A percentile compares a stretch with the other conserved stretches of the same genome.
These are phyloP conservation scores for Albugo candida DNA, from an alignment of 352 stramenopile genomes.

Conservation along the genomic window DNA sequence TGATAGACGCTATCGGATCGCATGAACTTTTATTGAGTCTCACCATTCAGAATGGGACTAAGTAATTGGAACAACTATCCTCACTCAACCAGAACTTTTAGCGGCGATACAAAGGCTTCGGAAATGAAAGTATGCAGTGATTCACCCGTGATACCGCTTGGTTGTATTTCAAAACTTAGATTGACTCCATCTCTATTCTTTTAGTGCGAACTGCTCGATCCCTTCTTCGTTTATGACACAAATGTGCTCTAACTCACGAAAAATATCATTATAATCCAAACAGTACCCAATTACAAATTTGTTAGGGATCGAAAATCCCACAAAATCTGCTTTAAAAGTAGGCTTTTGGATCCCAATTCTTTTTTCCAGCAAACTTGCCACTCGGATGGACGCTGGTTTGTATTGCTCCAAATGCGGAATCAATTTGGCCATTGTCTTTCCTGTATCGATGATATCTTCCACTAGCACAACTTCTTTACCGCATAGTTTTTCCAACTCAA, in stretches of 20 bases:
- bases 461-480: slow-evolving; percentile 87
- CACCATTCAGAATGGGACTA: too few relatives aligned
- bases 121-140: too few relatives aligned
- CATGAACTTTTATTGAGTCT: too few relatives aligned
- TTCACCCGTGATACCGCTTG: too few relatives aligned
- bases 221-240: slow-evolving; percentile 86
- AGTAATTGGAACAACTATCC: too few relatives aligned
- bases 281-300: slow-evolving; percentile 92
- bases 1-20: too few relatives aligned
- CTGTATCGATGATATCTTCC: slow-evolving; percentile 97
- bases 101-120: too few relatives aligned
- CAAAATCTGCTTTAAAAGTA: slow-evolving; percentile 87
- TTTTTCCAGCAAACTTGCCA: slow-evolving; percentile 89
- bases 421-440: slow-evolving; percentile 84
- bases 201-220: slow-evolving; percentile 28
- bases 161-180: too few relatives aligned
- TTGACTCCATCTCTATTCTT: too few relatives aligned
- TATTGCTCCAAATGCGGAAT: slow-evolving; percentile 71
- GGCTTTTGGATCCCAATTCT: slow-evolving; percentile 60
- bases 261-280: slow-evolving; percentile 95
- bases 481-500: slow-evolving; percentile 70
- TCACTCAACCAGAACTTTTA: too few relatives aligned
- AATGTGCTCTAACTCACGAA: slow-evolving; percentile 90
- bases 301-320: slow-evolving; percentile 92
- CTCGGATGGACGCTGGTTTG: slow-evolving; percentile 66